Evolutionary conservation across 2,329 filamentous ascomycete genomes (phyloP).

Genomic region (Aspergillus sp.): DNA sequence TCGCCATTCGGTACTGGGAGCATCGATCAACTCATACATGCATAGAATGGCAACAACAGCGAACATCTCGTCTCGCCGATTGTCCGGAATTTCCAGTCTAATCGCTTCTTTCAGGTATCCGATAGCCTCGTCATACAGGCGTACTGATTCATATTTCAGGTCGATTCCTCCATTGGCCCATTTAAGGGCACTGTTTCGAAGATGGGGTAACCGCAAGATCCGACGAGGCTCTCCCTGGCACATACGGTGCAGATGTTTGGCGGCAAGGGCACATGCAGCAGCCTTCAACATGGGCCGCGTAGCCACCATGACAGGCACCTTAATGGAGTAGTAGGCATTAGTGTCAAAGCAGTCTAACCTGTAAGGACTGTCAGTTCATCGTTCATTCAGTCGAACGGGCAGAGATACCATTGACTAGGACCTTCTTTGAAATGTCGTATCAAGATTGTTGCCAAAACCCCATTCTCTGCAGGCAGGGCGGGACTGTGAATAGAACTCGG

Average conservation of each 20-base stretch:
- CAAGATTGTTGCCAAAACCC: too few species aligned
- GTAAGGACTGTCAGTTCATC: neutral
- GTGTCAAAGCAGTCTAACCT: conserved; percentile 35
- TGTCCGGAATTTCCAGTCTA: conserved; percentile 3
- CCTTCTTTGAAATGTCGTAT: too few species aligned
- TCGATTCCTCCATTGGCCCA: conserved; percentile 10
- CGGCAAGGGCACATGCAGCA: conserved; percentile 30
- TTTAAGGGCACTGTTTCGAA: neutral
- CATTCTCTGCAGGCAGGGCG: too few species aligned
- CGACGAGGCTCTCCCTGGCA: too few species aligned
- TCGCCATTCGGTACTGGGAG: conserved; percentile 20
- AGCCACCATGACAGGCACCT: conserved; percentile 28
- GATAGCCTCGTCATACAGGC: conserved; percentile 22
- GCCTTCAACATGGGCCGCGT: conserved; percentile 28
- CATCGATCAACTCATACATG: conserved; percentile 19
- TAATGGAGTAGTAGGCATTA: conserved; percentile 30
- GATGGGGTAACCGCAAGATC: conserved; percentile 3
- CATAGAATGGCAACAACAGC: conserved; percentile 22
- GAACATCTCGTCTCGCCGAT: conserved; percentile 20
- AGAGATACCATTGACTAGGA: too few species aligned
- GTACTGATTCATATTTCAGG: conserved; percentile 20
- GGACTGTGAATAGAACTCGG: too few species aligned
- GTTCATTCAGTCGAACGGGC: too few species aligned
- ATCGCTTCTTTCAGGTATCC: conserved; percentile 15
- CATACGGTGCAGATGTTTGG: conserved; percentile 26